A percentile compares a stretch with the other conserved stretches of the same genome.
phyloP scores from a whole-genome alignment of 208 protist species.

The Leishmania arabica region DNA sequence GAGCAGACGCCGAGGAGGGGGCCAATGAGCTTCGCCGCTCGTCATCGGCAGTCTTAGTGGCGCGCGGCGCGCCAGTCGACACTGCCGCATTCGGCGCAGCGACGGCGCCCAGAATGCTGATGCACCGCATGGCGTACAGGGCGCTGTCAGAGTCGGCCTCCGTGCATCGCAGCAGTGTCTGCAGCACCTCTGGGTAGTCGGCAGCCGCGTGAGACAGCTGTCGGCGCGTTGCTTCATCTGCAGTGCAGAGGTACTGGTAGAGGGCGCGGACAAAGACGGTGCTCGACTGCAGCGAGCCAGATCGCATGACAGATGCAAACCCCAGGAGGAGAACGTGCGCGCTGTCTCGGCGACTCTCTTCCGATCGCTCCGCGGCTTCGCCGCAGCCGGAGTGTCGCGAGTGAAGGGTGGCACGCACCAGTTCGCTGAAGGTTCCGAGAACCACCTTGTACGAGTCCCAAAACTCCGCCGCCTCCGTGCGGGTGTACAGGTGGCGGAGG shows the following conservation, averaged over 20 bases:
- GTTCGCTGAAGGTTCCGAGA: constrained; percentile 46
- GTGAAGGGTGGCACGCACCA: constrained; percentile 34
- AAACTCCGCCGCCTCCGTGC: constrained; percentile 41
- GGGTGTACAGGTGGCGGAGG: constrained; percentile 42
- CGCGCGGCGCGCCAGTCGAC: neutral
- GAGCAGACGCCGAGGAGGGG: neutral
- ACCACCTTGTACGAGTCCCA: constrained; percentile 75
- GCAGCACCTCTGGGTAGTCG: constrained; percentile 46
- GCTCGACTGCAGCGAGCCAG: constrained; percentile 75
- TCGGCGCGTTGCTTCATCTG: constrained; percentile 35
- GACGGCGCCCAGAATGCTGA: constrained; percentile 79
- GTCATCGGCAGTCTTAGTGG: neutral
- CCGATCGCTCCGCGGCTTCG: neutral
- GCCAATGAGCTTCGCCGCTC: neutral
- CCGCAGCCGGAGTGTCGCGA: neutral
- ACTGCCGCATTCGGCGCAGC: constrained; percentile 15
- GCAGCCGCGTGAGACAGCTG: constrained; percentile 59
- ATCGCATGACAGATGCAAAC: constrained; percentile 72
- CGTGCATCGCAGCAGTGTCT: constrained; percentile 66
- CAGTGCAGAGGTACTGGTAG: constrained; percentile 58
- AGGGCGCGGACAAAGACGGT: constrained; percentile 75
- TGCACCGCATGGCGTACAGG: constrained; percentile 63
- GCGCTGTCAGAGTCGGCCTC: constrained; percentile 41
- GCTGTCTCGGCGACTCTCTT: neutral
- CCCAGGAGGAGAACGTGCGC: constrained; percentile 29